Evolutionary conservation across 2,329 filamentous ascomycete genomes (phyloP), one percentile per base, ranked within the genome.

Genomic region (Ilyonectria destructans): DNA sequence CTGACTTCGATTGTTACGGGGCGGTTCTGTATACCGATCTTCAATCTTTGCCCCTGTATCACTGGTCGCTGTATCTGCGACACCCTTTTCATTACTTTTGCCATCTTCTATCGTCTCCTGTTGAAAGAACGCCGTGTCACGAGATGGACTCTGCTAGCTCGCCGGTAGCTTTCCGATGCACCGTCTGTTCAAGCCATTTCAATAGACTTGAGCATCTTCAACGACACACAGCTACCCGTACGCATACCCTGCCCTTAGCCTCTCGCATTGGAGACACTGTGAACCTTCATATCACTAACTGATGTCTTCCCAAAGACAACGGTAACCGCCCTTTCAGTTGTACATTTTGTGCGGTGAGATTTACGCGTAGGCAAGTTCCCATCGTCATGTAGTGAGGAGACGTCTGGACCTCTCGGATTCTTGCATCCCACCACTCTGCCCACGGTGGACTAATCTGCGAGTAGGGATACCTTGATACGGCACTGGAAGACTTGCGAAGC

Each of bases 401-500:
- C 1, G 26, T 26, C 26, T 23, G 3, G 23, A 23, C 23, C 23
- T 23, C 23, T 4, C 23, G 23, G 23, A 23, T 23, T 23, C 17
- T n/a, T 15, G 17, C 40, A 19, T 43, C 9, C 7, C 17, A n/a
- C 40, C 6, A 15, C 31, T 12, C 4, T 2, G 1, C 15, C 17
- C 21, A 23, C 19, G 13, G n/a, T 21, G 46, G 35, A 7, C 19
- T 37, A 13, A 43, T 6, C 17, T 15, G 15, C 17, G 4, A 45
- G 15, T 7, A 69, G 68, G 8, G 68, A 69, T 13, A 62, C 66
- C 6, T 35, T 69, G 4, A 66, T 69, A 40, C 66, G 67, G 1
- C 67, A 68, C 29, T 69, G 65, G 67, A 69, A 56, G 45, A 69
- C 67, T 2, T 69, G 67, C 9, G 54, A 69, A 5, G 3, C 1